Evolutionary conservation across 768 basidiomycete genomes (phyloP).

Genomic region (Phanerochaete carnosa): DNA sequence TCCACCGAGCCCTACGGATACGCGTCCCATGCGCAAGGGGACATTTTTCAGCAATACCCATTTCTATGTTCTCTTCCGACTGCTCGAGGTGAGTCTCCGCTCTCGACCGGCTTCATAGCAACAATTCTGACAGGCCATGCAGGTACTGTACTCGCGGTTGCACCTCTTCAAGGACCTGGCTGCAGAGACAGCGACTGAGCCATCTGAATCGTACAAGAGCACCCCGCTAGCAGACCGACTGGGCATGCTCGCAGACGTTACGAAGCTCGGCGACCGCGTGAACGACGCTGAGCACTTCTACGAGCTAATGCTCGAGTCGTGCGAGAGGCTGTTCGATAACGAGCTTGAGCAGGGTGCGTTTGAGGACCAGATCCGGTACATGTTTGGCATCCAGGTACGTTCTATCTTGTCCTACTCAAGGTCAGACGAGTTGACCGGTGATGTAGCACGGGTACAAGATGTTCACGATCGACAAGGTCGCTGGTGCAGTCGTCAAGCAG

Average conservation of each 20-base stretch:
- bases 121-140: not conserved
- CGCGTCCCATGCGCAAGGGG: constrained; percentile 38
- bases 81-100: constrained; percentile 68
- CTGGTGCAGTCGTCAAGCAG: constrained; percentile 88
- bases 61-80: constrained; percentile 81
- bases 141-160: constrained; percentile 84
- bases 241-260: constrained; percentile 27
- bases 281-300: constrained; percentile 70
- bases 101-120: not conserved
- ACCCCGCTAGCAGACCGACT: constrained; percentile 39
- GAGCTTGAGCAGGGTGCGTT: constrained; percentile 85
- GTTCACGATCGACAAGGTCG: constrained; percentile 92
- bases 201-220: constrained; percentile 18
- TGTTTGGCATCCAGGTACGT: constrained; percentile 79
- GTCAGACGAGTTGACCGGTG: not conserved
- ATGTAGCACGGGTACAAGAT: constrained; percentile 79
- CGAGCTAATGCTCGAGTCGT: constrained; percentile 77
- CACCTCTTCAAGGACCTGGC: constrained; percentile 75
- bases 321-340: constrained; percentile 89
- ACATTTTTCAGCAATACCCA: constrained; percentile 88
- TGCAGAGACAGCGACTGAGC: constrained; percentile 38
- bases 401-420: not conserved
- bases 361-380: constrained; percentile 86
- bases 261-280: constrained; percentile 19
- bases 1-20: constrained; percentile 17